Percentiles rank a stretch among this genome's conserved stretches.
Evolutionary conservation across 345 rosid species (phyloP).

Genomic region (Syzygium grande): DNA sequence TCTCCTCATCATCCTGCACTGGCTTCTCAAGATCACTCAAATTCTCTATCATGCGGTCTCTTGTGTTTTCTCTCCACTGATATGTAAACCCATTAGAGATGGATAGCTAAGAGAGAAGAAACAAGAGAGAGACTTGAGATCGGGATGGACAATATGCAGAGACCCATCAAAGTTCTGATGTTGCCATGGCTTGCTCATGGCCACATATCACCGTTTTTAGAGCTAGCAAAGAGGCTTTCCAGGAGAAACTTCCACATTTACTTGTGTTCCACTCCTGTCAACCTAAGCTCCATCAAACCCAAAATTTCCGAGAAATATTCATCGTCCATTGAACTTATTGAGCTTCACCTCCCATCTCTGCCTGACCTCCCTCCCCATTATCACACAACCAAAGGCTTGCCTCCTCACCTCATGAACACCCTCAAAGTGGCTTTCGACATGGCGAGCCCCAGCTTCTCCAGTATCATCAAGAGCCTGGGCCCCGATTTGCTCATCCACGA

Average conservation of each 20-base stretch:
- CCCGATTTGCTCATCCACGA: constrained; percentile 30
- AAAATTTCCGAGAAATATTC: not conserved
- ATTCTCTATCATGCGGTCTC: not conserved
- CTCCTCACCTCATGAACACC: constrained; percentile 21
- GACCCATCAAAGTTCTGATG: constrained; percentile 12
- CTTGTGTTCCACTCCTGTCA: constrained; percentile 22
- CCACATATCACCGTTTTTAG: constrained; percentile 22
- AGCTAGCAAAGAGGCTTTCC: constrained; percentile 23
- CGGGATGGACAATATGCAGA: not conserved
- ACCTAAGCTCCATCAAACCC: constrained; percentile 1
- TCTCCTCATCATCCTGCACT: not conserved
- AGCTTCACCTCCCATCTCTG: constrained; percentile 19
- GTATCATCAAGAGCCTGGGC: not conserved
- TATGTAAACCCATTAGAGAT: not conserved
- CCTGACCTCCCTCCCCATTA: constrained; percentile 33
- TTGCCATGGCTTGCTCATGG: constrained; percentile 38
- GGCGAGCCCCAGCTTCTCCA: constrained; percentile 6
- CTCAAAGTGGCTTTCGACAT: constrained; percentile 17
- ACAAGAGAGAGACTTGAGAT: not conserved
- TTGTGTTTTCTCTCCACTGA: not conserved
- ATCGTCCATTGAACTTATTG: constrained; percentile 1
- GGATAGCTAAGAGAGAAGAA: not conserved
- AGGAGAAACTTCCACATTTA: constrained; percentile 11
- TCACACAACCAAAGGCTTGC: constrained; percentile 36
- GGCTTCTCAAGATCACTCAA: not conserved